Evolutionary conservation across 176 grass and related monocot species (phyloP), one percentile per base, ranked within the genome.

Genomic region (Carex scoparia): DNA sequence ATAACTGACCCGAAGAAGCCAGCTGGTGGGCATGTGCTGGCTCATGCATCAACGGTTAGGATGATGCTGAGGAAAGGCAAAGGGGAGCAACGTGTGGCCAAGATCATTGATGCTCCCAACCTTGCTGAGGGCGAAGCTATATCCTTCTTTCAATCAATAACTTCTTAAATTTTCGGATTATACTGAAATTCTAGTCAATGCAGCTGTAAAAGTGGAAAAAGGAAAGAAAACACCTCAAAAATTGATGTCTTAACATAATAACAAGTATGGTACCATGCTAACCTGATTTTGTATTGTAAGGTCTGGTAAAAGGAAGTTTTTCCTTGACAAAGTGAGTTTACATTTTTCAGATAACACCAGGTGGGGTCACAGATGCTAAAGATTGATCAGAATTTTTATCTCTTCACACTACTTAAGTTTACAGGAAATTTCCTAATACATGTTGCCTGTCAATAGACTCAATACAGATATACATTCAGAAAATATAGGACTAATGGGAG

Each of bases 21-120:
- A 16, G 92, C 92, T 13, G 91, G 95, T 6, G 95, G 92, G 2
- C 94, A 97, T 3, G 94, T 97, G 55, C 65, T 94, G 69, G 93
- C 88, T 5, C 89, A 94, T 71, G 91, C 91, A 11, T 87, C 79
- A 64, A 98, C 89, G 30, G 91, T 93, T 83, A 83, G 93, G 67
- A 65, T 94, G 88, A 93, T 94, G 91, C 91, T 92, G 85, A 92
- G 95, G 83, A 93, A 98, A 90, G 91, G 95, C 79, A 98, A 98
- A 89, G 95, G 95, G 13, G 93, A 98, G 81, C 95, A 93, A 57
- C 89, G 92, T 66, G 91, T 92, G 53, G 94, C 91, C 93, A 95
- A 94, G 89, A 88, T 98, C 79, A 93, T 93, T 79, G 95, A 95
- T 79, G 95, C 95, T 57, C 93, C 95, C 71, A 98, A 95, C 85